phyloP scores from a whole-genome alignment of 73 alveolate species.

The Halteria grandinella region DNA sequence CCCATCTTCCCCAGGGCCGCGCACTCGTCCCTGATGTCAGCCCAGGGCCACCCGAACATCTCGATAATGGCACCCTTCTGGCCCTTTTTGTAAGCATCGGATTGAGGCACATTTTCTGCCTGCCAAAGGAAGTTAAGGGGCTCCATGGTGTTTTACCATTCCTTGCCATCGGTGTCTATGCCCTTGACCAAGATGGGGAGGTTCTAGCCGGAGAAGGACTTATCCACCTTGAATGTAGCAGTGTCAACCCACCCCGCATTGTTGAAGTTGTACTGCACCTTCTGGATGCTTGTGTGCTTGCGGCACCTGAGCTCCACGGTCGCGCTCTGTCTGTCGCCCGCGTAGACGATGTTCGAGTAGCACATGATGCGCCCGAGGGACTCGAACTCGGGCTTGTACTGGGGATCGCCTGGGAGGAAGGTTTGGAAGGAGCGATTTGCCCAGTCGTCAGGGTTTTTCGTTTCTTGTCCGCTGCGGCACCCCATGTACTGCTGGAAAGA shows the following conservation, averaged over 20 bases:
- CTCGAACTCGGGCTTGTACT: conserved; percentile 80
- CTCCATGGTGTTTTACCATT: conserved; percentile 72
- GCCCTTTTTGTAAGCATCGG: conserved; percentile 81
- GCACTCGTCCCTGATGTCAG: conserved; percentile 92
- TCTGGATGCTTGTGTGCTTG: conserved; percentile 70
- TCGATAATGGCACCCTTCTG: conserved; percentile 96
- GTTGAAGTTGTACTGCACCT: conserved; percentile 61
- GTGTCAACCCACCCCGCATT: conserved; percentile 52
- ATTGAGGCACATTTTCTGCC: conserved; percentile 78
- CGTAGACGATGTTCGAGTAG: conserved; percentile 77
- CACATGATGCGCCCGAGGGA: conserved; percentile 88
- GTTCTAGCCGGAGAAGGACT: conserved; percentile 51
- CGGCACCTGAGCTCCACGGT: conserved; percentile 82
- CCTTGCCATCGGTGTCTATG: conserved; percentile 60
- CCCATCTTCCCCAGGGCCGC: conserved; percentile 90
- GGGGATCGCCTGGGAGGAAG: conserved; percentile 85
- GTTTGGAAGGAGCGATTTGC: conserved; percentile 88
- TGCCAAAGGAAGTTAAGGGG: conserved; percentile 95
- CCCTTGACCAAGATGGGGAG: conserved; percentile 64
- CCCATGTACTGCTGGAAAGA: conserved; percentile 89
- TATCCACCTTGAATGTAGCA: conserved; percentile 51
- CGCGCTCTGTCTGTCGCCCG: conserved; percentile 72
- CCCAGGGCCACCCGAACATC: conserved; percentile 97
- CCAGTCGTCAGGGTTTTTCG: conserved; percentile 89
- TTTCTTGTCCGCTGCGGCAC: conserved; percentile 77